Conservation (phyloP, 2,329 filamentous ascomycete species). For the Alternaria dauci region DNA sequence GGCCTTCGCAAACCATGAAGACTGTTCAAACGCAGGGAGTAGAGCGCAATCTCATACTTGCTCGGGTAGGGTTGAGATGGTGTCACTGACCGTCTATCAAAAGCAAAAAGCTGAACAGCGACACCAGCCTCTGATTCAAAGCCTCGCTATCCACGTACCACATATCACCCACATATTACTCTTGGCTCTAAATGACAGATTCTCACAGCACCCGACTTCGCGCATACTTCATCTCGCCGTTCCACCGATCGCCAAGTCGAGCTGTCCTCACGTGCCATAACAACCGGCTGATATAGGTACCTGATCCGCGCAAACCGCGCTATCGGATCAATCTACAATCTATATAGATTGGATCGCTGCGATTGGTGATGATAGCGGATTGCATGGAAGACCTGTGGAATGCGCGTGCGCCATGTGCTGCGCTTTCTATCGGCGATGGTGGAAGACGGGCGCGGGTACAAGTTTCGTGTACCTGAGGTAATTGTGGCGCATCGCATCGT, state of each 20-base stretch:
- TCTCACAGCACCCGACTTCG: background rate
- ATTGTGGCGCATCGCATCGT: background rate
- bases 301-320: background rate
- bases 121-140: background rate
- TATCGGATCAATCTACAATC: background rate
- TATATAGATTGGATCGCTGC: background rate
- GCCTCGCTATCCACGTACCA: background rate
- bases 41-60: background rate
- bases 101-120: background rate
- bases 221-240: background rate
- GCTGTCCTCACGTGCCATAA: slow-evolving; percentile 1
- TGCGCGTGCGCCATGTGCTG: background rate
- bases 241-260: background rate
- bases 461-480: background rate
- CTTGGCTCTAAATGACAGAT: background rate
- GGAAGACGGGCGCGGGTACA: background rate
- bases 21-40: background rate
- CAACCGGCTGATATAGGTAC: slow-evolving; percentile 3
- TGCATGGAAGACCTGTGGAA: background rate
- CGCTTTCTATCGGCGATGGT: background rate
- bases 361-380: background rate
- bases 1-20: background rate
- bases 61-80: background rate
- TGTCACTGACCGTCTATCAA: background rate
- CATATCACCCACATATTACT: background rate